Evolutionary conservation across 2,329 filamentous ascomycete genomes (phyloP).

Genomic region (Chaetomiaceae sp.): DNA sequence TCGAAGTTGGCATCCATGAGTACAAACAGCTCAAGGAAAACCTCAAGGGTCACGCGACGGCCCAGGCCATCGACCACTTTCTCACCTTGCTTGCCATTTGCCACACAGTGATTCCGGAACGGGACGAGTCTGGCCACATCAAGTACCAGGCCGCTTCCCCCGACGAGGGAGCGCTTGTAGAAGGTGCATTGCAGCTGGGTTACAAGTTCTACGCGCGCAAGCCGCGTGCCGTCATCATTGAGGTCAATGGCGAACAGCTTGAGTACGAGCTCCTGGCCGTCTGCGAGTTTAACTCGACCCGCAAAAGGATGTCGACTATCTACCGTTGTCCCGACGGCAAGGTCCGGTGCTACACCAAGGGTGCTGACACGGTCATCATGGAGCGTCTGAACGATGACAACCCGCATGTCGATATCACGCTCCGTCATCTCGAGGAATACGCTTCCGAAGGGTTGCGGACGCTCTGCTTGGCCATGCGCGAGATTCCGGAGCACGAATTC

Average conservation of each 20-base stretch:
- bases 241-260: conserved; percentile 64
- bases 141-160: conserved; percentile 98
- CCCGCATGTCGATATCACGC: conserved; percentile 79
- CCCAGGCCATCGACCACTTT: conserved; percentile 68
- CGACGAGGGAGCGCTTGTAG: conserved; percentile 93
- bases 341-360: conserved; percentile 90
- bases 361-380: conserved; percentile 94
- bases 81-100: conserved; percentile 82
- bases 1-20: conserved; percentile 76
- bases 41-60: conserved; percentile 51
- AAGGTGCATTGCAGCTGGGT: conserved; percentile 79
- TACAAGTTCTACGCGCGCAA: conserved; percentile 90
- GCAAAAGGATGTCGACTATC: conserved; percentile 97
- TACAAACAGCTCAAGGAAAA: conserved; percentile 74
- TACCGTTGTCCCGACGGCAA: conserved; percentile 96
- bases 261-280: conserved; percentile 92
- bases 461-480: conserved; percentile 89
- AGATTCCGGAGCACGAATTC: conserved; percentile 85
- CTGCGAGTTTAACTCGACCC: conserved; percentile 98
- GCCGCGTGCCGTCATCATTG: conserved; percentile 80
- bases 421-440: conserved; percentile 97
- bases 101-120: conserved; percentile 95
- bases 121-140: conserved; percentile 74
- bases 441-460: conserved; percentile 93
- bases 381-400: conserved; percentile 83